These are phyloP conservation scores for Ramaria sp. DNA, from an alignment of 768 basidiomycete genomes.

Conservation along the genomic window DNA sequence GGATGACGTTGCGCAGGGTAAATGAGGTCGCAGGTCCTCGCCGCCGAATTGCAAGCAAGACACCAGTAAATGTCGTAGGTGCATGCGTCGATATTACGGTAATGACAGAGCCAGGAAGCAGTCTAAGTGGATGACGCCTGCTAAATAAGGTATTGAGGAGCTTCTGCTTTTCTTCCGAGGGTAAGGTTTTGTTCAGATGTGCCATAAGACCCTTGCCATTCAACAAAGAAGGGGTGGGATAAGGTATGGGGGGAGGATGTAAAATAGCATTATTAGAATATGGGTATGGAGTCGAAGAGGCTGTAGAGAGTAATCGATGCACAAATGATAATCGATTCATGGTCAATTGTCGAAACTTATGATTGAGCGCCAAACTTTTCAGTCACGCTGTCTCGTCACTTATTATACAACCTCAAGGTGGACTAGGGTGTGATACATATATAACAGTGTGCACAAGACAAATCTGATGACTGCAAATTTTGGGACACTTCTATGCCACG, in stretches of 20 bases:
- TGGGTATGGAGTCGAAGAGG: conserved; percentile 34
- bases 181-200: conserved; percentile 54
- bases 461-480: not conserved
- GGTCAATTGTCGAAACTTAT: not conserved
- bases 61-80: conserved; percentile 78
- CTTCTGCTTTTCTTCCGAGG: conserved; percentile 55
- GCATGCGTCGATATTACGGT: conserved; percentile 68
- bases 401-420: not conserved
- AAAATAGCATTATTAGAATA: conserved; percentile 63
- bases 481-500: not conserved
- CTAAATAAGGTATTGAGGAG: conserved; percentile 66
- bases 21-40: conserved; percentile 85
- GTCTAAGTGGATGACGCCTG: conserved; percentile 50
- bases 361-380: not conserved
- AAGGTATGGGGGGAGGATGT: conserved; percentile 22
- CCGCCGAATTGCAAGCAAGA: conserved; percentile 73
- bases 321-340: not conserved
- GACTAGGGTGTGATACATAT: not conserved
- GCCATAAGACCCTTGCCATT: conserved; percentile 73
- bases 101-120: conserved; percentile 80
- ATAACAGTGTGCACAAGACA: not conserved
- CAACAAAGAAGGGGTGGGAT: conserved; percentile 34
- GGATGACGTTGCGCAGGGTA: conserved; percentile 79
- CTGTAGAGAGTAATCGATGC: not conserved
- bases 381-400: not conserved